Conservation (phyloP, 306 rosid species). For the Arachis stenosperma region DNA sequence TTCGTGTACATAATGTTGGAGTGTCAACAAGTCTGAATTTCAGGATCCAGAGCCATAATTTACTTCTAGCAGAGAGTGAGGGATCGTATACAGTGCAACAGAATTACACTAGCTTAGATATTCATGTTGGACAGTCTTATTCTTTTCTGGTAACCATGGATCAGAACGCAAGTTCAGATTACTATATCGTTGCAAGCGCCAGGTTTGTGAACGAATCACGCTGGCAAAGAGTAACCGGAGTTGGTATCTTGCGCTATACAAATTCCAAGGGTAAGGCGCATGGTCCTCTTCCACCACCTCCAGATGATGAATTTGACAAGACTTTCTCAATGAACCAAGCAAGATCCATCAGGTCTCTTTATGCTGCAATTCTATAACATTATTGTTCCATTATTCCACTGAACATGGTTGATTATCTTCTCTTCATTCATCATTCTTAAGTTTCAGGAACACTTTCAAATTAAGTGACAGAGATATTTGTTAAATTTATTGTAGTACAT, state of each 20-base stretch:
- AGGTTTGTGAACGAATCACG: conserved; percentile 82
- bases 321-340: conserved; percentile 99
- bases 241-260: conserved; percentile 80
- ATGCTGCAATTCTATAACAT: conserved; percentile 10
- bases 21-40: conserved; percentile 89
- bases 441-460: neutral
- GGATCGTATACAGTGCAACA: conserved; percentile 97
- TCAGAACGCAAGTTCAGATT: conserved; percentile 94
- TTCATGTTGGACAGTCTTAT: conserved; percentile 96
- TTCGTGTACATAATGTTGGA: conserved; percentile 94
- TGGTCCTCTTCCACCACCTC: conserved; percentile 81
- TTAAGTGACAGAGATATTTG: neutral
- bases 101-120: conserved; percentile 90
- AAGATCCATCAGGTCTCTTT: conserved; percentile 85
- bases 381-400: neutral
- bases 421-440: neutral
- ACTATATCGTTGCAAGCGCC: conserved; percentile 94
- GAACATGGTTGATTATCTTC: conserved; percentile 2
- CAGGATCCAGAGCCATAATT: conserved; percentile 91
- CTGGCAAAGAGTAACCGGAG: conserved; percentile 93
- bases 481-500: too few relatives aligned
- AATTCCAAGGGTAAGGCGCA: conserved; percentile 94
- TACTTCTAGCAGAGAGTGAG: conserved; percentile 90
- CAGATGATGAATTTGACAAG: conserved; percentile 85
- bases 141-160: conserved; percentile 84